Percentiles rank a stretch among this genome's conserved stretches.
Conservation (phyloP, 257 asterid species). For the Nicotiana tomentosiformis region DNA sequence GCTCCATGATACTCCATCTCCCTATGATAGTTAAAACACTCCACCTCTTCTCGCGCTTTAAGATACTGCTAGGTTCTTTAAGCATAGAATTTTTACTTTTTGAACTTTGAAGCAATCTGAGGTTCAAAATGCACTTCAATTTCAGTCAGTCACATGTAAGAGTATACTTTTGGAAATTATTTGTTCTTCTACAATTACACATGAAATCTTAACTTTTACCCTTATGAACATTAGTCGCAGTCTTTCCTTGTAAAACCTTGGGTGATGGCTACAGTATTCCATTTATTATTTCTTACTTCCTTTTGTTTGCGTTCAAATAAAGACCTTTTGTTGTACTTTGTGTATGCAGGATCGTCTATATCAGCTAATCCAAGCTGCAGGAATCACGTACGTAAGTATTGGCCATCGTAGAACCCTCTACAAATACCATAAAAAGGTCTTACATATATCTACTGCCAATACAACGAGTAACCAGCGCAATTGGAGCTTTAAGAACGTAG, state of each 20-base stretch:
- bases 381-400: conserved; percentile 64
- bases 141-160: not conserved
- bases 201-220: not conserved
- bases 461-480: conserved; percentile 23
- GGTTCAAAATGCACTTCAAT: not conserved
- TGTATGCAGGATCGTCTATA: conserved; percentile 64
- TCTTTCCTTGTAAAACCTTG: not conserved
- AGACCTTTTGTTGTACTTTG: conserved; percentile 16
- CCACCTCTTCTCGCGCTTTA: not conserved
- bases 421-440: conserved; percentile 40
- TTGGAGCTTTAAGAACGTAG: conserved; percentile 53
- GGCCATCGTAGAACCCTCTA: conserved; percentile 65
- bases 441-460: conserved; percentile 45
- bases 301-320: not conserved
- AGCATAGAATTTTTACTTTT: not conserved
- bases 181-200: not conserved
- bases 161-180: not conserved
- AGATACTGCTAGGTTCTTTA: not conserved
- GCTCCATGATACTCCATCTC: not conserved
- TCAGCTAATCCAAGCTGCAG: conserved; percentile 49
- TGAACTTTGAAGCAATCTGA: not conserved
- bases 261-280: too few species aligned
- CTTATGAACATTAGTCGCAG: not conserved
- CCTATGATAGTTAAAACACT: not conserved
- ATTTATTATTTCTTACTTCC: not conserved